These are phyloP conservation scores for Ambrosiella beaveri DNA, from an alignment of 2,329 filamentous ascomycete species.

Conservation along the genomic window DNA sequence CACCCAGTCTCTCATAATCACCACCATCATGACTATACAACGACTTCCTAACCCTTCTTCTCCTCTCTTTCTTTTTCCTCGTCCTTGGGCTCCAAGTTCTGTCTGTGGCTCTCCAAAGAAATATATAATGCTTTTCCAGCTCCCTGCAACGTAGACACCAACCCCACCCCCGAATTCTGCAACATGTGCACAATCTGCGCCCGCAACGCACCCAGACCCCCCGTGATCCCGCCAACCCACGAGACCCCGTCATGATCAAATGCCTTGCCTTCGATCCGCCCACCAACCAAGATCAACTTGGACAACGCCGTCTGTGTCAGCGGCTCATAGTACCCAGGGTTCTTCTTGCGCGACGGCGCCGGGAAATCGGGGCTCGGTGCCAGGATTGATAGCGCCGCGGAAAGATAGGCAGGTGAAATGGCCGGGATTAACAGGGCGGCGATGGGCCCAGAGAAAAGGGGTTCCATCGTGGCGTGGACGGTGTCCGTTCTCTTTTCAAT, in stretches of 20 bases:
- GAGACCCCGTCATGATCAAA: slow-evolving; percentile 57
- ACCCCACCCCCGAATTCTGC: slow-evolving; percentile 58
- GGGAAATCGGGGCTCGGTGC: slow-evolving; percentile 59
- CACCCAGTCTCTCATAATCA: background rate
- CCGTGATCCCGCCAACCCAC: slow-evolving; percentile 57
- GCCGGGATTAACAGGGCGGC: slow-evolving; percentile 64
- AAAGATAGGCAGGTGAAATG: slow-evolving; percentile 70
- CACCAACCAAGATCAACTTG: slow-evolving; percentile 75
- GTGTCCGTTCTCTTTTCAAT: slow-evolving; percentile 22
- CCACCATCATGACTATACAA: background rate
- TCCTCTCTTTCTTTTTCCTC: slow-evolving; percentile 24
- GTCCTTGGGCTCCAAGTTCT: slow-evolving; percentile 52
- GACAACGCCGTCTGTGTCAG: slow-evolving; percentile 64
- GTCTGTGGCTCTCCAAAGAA: slow-evolving; percentile 66
- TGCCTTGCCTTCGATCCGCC: slow-evolving; percentile 67
- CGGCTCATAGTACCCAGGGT: slow-evolving; percentile 66
- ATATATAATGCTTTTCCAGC: slow-evolving; percentile 70
- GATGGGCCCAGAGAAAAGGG: slow-evolving; percentile 66
- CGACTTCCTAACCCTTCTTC: slow-evolving; percentile 4
- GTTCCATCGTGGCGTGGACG: slow-evolving; percentile 42
- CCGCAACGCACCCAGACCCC: slow-evolving; percentile 63
- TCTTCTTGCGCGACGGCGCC: slow-evolving; percentile 56
- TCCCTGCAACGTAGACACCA: slow-evolving; percentile 66
- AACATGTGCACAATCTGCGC: slow-evolving; percentile 68
- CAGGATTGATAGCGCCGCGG: slow-evolving; percentile 63